Conservation (phyloP, 257 asterid genomes). For the Coffea canephora region DNA sequence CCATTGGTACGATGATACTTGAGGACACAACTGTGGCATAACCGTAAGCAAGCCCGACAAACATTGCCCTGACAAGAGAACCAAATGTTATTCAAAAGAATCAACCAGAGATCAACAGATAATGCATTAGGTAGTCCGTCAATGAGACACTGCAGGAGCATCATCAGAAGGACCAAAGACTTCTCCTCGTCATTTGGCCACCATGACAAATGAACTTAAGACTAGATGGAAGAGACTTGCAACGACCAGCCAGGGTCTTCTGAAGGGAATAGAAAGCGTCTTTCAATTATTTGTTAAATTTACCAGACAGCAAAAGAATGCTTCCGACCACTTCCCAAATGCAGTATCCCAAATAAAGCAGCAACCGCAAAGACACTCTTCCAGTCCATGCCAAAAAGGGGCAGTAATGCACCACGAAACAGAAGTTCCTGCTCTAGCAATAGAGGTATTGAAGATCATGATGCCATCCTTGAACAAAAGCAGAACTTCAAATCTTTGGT, state of each 20-base stretch:
- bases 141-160: background rate
- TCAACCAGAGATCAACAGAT: too few relatives aligned
- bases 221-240: background rate
- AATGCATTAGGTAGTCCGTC: too few relatives aligned
- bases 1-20: slow-evolving; percentile 67
- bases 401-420: slow-evolving; percentile 84
- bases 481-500: background rate
- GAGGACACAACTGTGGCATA: slow-evolving; percentile 54
- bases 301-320: slow-evolving; percentile 89
- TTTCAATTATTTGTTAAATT: background rate
- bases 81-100: background rate
- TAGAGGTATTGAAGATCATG: slow-evolving; percentile 13
- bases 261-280: background rate
- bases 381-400: slow-evolving; percentile 61
- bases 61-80: slow-evolving; percentile 67
- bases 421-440: slow-evolving; percentile 61
- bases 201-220: background rate
- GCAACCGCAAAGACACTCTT: slow-evolving; percentile 54
- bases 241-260: background rate
- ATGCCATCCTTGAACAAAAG: slow-evolving; percentile 11
- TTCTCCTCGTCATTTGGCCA: background rate
- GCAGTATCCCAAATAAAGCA: slow-evolving; percentile 72
- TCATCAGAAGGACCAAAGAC: background rate
- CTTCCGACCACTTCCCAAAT: slow-evolving; percentile 85
- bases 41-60: slow-evolving; percentile 84